Base-by-base conservation (phyloP, 768 basidiomycete genomes). In the Fomitopsis pulvina region DNA sequence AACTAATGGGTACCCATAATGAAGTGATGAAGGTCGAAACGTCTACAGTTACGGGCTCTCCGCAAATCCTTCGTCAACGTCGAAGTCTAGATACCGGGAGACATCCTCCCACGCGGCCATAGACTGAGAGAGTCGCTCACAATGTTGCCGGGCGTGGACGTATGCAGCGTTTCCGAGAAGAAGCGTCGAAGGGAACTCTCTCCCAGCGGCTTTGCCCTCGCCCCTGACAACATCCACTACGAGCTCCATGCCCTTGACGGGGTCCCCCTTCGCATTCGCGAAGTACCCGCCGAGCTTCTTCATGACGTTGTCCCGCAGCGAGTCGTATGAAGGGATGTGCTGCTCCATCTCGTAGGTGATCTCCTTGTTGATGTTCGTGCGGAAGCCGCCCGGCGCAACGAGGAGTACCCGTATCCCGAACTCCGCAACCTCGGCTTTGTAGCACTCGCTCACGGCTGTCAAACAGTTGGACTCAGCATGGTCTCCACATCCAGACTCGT, bases 321-420 rank as follows among this genome's bases (percentile, higher is more conserved):
- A 60, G 56, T 81, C 75, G 53, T 82, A 79, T 27, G 69, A 78
- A 1, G 71, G 51, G 16, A 83, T 75, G n/a, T 74, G 75, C 7
- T 55, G 58, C 52, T 61, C 51, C 39, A 57, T 55, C n/a, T 55
- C 57, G 20, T 58, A 47, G 14, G 60, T 57, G 5, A 59, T 58
- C 48, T 68, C 59, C 57, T 74, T 75, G 39, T 81, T 79, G 26
- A 74, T 74, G 58, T 79, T 73, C 0, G 83, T 84, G 38, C 77
- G 73, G 68, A 83, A 83, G n/a, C 75, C 64, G 8, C 81, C 81
- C 1, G 81, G 82, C 38, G 73, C 70, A 41, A 85, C 77, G 34
- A 81, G 67, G 44, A 82, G 66, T n/a, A 79, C 73, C 26, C 78
- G 76, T 55, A 85, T 77, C 26, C 71, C 70, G 59, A 81, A 75